These are phyloP conservation scores for Alternaria sp. DNA, from an alignment of 2,329 filamentous ascomycete genomes.

Conservation along the genomic window DNA sequence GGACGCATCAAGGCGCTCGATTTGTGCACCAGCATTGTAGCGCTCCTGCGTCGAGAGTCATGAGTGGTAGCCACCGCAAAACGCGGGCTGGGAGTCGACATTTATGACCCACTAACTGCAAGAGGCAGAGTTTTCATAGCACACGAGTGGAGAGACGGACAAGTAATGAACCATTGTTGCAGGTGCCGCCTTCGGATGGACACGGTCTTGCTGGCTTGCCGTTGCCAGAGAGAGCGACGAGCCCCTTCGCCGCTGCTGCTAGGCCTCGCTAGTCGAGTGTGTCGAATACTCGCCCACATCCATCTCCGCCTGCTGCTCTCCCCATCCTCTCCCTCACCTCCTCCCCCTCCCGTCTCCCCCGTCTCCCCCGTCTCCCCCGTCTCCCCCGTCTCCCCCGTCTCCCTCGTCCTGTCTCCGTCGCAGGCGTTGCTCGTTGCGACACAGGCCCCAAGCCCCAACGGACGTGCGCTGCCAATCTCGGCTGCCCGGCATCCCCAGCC, in stretches of 20 bases:
- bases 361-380: conserved; percentile 13
- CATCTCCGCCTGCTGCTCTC: conserved; percentile 19
- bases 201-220: conserved; percentile 11
- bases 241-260: conserved; percentile 16
- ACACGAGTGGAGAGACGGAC: conserved; percentile 26
- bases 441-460: conserved; percentile 17
- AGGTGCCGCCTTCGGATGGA: conserved; percentile 18
- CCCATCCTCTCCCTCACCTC: conserved; percentile 17
- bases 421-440: conserved; percentile 34
- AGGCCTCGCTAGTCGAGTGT: conserved; percentile 19
- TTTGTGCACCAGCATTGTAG: conserved; percentile 40
- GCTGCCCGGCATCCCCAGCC: conserved; percentile 21
- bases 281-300: conserved; percentile 17
- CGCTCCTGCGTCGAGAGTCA: conserved; percentile 29
- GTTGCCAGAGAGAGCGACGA: neutral
- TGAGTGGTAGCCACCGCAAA: conserved; percentile 34
- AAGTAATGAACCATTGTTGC: conserved; percentile 35
- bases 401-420: conserved; percentile 24
- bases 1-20: conserved; percentile 23
- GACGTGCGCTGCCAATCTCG: conserved; percentile 23
- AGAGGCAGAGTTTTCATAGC: conserved; percentile 33
- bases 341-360: conserved; percentile 15
- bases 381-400: conserved; percentile 16
- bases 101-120: conserved; percentile 32
- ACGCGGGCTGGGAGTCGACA: conserved; percentile 26